Evolutionary conservation across 2,329 filamentous ascomycete species (phyloP).

Genomic region (Aspergillus sp.): DNA sequence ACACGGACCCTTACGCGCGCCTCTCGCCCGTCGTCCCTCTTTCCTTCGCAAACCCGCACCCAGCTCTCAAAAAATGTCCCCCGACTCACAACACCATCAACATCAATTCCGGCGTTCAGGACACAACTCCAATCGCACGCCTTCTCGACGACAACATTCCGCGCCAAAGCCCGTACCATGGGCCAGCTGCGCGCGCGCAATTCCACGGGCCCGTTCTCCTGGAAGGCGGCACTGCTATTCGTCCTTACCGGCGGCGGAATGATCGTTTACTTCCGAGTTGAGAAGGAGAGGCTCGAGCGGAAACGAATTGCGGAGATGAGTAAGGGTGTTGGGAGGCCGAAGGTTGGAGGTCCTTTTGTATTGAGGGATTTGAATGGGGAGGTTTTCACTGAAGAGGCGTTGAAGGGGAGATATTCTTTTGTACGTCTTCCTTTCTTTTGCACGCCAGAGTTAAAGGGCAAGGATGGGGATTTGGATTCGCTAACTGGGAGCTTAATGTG

Average conservation of each 20-base stretch:
- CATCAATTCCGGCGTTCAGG: not conserved
- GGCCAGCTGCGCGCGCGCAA: conserved; percentile 41
- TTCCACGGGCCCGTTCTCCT: conserved; percentile 72
- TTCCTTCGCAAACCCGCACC: conserved; percentile 1
- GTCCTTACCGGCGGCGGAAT: conserved; percentile 73
- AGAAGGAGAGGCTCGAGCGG: conserved; percentile 88
- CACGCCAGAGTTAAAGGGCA: not conserved
- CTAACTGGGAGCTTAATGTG: conserved; percentile 4
- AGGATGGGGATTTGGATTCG: not conserved
- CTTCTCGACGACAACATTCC: conserved; percentile 32
- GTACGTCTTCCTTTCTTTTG: conserved; percentile 30
- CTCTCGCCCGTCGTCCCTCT: conserved; percentile 11
- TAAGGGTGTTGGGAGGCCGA: conserved; percentile 89
- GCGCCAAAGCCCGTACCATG: conserved; percentile 35
- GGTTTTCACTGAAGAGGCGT: conserved; percentile 72
- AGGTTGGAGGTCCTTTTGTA: conserved; percentile 85
- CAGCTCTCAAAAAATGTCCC: conserved; percentile 2
- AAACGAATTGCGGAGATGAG: conserved; percentile 86
- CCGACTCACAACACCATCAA: not conserved
- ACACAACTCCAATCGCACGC: not conserved
- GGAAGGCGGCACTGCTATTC: conserved; percentile 86
- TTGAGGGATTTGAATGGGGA: conserved; percentile 80
- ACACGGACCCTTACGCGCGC: conserved; percentile 16
- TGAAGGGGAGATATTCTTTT: conserved; percentile 77
- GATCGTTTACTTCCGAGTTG: conserved; percentile 86